These are phyloP conservation scores for Globisporangium irregulare DNA, from an alignment of 352 stramenopile genomes.

Conservation along the genomic window DNA sequence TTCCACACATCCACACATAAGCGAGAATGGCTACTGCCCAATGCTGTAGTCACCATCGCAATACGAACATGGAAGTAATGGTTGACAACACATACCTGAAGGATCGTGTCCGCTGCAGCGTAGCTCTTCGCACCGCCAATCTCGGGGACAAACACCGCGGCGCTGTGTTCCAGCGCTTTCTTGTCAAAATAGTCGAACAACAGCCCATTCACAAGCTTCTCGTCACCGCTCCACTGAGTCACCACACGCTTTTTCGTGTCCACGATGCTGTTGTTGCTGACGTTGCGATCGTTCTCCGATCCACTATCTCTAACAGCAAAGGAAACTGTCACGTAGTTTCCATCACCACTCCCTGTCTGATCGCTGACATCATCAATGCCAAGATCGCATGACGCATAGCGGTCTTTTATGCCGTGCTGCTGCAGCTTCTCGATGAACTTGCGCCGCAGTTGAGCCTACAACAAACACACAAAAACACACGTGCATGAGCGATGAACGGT, in stretches of 20 bases:
- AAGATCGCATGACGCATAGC: neutral
- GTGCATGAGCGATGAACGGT: neutral
- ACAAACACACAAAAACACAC: neutral
- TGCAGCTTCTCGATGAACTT: constrained; percentile 73
- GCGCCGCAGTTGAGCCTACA: constrained; percentile 61
- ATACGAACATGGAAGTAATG: neutral
- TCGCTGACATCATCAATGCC: neutral
- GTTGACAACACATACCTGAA: constrained; percentile 24
- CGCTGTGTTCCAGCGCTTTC: constrained; percentile 52
- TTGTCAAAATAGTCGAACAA: constrained; percentile 53
- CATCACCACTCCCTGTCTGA: neutral
- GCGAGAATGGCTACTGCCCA: too few species aligned
- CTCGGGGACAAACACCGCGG: constrained; percentile 69
- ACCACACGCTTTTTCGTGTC: neutral
- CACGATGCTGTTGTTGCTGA: neutral
- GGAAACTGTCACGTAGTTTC: neutral
- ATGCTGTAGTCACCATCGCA: too few species aligned
- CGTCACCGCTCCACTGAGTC: constrained; percentile 26
- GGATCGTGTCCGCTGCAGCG: constrained; percentile 39
- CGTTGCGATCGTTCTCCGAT: neutral
- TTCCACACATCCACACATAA: neutral
- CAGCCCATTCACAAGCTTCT: constrained; percentile 60
- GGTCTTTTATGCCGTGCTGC: constrained; percentile 24
- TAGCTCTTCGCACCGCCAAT: constrained; percentile 46
- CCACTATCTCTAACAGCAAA: neutral